These are phyloP conservation scores for Ogataea salicorniae DNA, from an alignment of 805 yeast genomes.

Conservation along the genomic window DNA sequence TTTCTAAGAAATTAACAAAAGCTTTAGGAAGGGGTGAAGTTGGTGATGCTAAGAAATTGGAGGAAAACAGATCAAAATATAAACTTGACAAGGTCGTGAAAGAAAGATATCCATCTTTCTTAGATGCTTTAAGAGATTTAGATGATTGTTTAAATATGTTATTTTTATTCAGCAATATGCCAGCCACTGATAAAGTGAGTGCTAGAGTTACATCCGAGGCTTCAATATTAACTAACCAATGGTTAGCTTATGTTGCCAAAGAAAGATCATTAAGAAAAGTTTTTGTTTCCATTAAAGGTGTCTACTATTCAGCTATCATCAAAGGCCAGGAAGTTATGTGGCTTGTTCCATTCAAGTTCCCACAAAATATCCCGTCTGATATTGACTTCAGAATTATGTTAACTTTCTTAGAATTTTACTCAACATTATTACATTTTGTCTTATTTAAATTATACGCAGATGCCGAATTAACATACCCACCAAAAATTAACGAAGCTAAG, in stretches of 20 bases:
- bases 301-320: slow-evolving; percentile 85
- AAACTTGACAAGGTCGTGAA: slow-evolving; percentile 86
- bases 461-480: slow-evolving; percentile 84
- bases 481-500: slow-evolving; percentile 66
- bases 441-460: slow-evolving; percentile 83
- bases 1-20: slow-evolving; percentile 82
- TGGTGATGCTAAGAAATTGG: slow-evolving; percentile 80
- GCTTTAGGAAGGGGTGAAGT: slow-evolving; percentile 93
- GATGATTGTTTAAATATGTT: slow-evolving; percentile 96
- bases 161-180: slow-evolving; percentile 89
- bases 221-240: slow-evolving; percentile 79
- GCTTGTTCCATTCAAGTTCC: slow-evolving; percentile 96
- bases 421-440: slow-evolving; percentile 85
- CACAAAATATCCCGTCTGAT: slow-evolving; percentile 90
- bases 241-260: slow-evolving; percentile 90
- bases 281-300: slow-evolving; percentile 95
- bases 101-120: slow-evolving; percentile 91
- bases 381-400: slow-evolving; percentile 95
- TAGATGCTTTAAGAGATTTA: slow-evolving; percentile 86
- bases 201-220: slow-evolving; percentile 85
- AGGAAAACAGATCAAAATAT: slow-evolving; percentile 74
- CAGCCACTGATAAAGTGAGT: slow-evolving; percentile 81
- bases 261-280: slow-evolving; percentile 81
- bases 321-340: slow-evolving; percentile 92
- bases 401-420: slow-evolving; percentile 92